Percentiles rank a stretch among this genome's conserved stretches.
These are phyloP conservation scores for Bacidia gigantensis DNA, from an alignment of 495 filamentous ascomycete genomes.

Conservation along the genomic window DNA sequence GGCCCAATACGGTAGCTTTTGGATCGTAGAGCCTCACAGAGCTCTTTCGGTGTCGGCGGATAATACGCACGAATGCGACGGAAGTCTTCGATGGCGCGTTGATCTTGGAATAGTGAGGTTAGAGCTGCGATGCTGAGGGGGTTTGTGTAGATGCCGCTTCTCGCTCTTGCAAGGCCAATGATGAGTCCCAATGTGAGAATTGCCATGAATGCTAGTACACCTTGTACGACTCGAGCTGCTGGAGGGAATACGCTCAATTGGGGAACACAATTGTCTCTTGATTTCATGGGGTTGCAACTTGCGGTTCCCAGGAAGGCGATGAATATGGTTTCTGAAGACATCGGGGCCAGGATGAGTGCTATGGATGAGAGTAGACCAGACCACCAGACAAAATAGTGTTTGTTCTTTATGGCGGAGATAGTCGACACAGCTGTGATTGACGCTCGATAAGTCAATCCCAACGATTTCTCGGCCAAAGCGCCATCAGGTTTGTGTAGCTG, in stretches of 20 bases:
- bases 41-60: neutral
- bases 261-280: constrained; percentile 5
- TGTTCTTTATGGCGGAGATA: constrained; percentile 1
- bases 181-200: constrained; percentile 3
- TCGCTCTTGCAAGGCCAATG: constrained; percentile 1
- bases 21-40: neutral
- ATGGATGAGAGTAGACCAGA: constrained; percentile 3
- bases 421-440: constrained; percentile 7
- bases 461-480: constrained; percentile 4
- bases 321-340: constrained; percentile 9
- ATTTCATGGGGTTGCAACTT: constrained; percentile 5
- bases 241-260: constrained; percentile 5
- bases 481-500: constrained; percentile 9
- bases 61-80: constrained; percentile 9
- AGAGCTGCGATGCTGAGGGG: constrained; percentile 30
- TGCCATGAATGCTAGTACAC: constrained; percentile 5
- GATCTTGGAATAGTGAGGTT: constrained; percentile 24
- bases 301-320: constrained; percentile 5
- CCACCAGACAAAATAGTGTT: constrained; percentile 11
- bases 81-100: constrained; percentile 18
- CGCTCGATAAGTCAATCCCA: constrained; percentile 6
- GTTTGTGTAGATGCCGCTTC: constrained; percentile 24
- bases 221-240: constrained; percentile 10
- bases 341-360: constrained; percentile 5
- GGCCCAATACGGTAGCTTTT: constrained; percentile 25